Evolutionary conservation across 2,329 filamentous ascomycete species (phyloP), one percentile per base, ranked within the genome.

Genomic region (Verticillium tricorpus): DNA sequence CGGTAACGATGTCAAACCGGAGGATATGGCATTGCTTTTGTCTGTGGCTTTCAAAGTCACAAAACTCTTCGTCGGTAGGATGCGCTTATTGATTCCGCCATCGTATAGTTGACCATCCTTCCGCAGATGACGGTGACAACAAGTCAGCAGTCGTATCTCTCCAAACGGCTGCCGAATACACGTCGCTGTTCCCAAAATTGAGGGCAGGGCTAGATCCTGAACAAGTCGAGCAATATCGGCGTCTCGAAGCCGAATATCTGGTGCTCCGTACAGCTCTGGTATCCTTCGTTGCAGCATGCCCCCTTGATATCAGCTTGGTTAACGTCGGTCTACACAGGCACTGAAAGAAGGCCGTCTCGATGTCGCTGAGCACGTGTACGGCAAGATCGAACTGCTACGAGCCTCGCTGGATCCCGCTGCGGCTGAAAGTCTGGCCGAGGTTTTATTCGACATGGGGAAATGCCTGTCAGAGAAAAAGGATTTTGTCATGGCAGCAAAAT

Each of bases 351-450:
- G 85, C 50, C 85, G 89, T 50, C 79, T 90, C 15, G 90, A 94
- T 62, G 83, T 93, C 57, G 91, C 91, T 32, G 91, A 96, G 60
- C 86, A 92, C 72, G 86, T 95, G 80, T 93, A 89, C 72, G 74
- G 74, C 39, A 90, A 90, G 67, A 74, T 85, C 1, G 75, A 77
- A 67, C 76, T 64, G n/a, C 72, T 75, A 11, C 72, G 67, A 40
- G 69, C 68, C 25, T 68, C 59, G 1, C 71, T 85, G 2, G 81
- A 87, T 54, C 73, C 81, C 0, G 64, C 73, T 2, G 80, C 80
- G 1, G 79, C 82, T 2, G 89, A 93, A 71, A 80, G 78, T 40
- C 74, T 93, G 54, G 83, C 87, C 4, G 88, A 92, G 67, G 77
- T 89, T 2, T 79, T 93, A 8, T 91, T 88, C 65, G 86, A 89